These are phyloP conservation scores for Hanseniaspora lachancei DNA, from an alignment of 805 yeast genomes.

Conservation along the genomic window DNA sequence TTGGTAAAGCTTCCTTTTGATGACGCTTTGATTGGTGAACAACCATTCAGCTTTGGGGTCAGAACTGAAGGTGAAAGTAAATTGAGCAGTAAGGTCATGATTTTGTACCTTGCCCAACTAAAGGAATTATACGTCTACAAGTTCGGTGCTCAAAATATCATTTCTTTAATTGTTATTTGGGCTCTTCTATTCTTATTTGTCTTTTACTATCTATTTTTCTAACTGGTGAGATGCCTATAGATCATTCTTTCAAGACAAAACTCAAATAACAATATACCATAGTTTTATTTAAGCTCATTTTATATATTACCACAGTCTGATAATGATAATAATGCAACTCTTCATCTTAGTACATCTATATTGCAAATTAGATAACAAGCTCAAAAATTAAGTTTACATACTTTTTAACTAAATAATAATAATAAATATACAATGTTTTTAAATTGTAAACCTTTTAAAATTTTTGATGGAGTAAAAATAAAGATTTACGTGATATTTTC, in stretches of 20 bases:
- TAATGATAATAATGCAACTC: too few species aligned
- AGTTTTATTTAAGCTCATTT: not conserved
- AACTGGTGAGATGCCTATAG: not conserved
- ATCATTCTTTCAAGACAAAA: not conserved
- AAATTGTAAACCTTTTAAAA: too few species aligned
- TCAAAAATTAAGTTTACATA: too few species aligned
- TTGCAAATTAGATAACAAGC: too few species aligned
- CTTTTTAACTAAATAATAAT: too few species aligned
- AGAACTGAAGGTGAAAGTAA: constrained; percentile 44
- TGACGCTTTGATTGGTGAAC: constrained; percentile 31
- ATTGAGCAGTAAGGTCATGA: constrained; percentile 36
- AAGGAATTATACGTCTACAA: constrained; percentile 36
- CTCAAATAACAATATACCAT: not conserved
- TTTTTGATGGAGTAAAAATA: not conserved
- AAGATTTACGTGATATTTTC: not conserved
- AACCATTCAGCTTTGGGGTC: constrained; percentile 40
- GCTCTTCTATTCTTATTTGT: constrained; percentile 24
- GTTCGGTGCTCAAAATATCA: constrained; percentile 31
- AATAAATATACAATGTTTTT: too few species aligned
- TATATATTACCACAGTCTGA: too few species aligned
- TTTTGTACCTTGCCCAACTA: constrained; percentile 35
- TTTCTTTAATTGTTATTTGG: constrained; percentile 26
- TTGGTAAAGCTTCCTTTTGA: constrained; percentile 37
- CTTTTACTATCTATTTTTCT: constrained; percentile 20
- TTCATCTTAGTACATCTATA: too few species aligned